Conservation (phyloP, 2,329 filamentous ascomycete species). For the Colletotrichum sidae region DNA sequence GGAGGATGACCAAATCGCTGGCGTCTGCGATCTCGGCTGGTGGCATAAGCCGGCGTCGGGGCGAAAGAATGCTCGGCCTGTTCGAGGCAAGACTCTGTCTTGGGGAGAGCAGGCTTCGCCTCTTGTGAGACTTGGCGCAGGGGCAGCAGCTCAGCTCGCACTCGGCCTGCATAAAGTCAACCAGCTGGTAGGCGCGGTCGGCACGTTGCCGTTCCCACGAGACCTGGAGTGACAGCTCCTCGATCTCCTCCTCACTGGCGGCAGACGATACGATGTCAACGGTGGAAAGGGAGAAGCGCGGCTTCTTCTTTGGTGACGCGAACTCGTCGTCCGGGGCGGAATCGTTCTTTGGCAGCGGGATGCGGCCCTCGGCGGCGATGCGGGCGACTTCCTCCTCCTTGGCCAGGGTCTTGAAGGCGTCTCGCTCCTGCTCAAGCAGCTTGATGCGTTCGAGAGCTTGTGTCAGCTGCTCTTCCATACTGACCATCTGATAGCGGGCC, state of each 20-base stretch:
- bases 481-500: constrained; percentile 73
- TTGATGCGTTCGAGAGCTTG: constrained; percentile 72
- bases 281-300: constrained; percentile 59
- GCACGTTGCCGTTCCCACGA: constrained; percentile 73
- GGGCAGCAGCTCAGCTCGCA: constrained; percentile 76
- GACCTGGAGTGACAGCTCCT: constrained; percentile 64
- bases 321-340: constrained; percentile 67
- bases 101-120: constrained; percentile 46
- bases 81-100: constrained; percentile 50
- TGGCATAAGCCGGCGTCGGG: constrained; percentile 51
- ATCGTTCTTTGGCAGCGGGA: constrained; percentile 71
- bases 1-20: constrained; percentile 55
- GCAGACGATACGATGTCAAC: constrained; percentile 66
- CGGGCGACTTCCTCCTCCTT: constrained; percentile 79
- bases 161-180: constrained; percentile 82
- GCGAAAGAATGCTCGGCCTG: constrained; percentile 46
- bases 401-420: constrained; percentile 77
- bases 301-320: constrained; percentile 67
- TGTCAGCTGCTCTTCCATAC: constrained; percentile 74
- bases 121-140: constrained; percentile 59
- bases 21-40: constrained; percentile 53
- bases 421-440: constrained; percentile 78
- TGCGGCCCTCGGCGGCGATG: constrained; percentile 77
- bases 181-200: constrained; percentile 76
- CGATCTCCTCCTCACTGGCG: constrained; percentile 68